Base-by-base conservation (phyloP, 164 flowering plant species). In the Echeveria elegans region DNA sequence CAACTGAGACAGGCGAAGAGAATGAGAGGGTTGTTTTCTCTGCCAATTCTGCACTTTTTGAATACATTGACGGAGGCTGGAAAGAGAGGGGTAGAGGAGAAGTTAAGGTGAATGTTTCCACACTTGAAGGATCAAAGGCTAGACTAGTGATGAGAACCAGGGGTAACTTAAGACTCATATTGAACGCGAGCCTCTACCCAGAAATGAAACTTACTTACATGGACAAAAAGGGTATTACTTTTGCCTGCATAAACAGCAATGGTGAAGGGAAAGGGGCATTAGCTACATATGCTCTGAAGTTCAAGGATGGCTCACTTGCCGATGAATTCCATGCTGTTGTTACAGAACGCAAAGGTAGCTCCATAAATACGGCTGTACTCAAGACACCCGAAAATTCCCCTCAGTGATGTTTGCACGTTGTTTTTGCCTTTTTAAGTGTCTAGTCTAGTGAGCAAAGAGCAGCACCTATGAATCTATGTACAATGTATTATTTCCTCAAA, bases 61-160 rank as follows among this genome's bases (percentile, higher is more conserved):
- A 94, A 69, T 94, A 73, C 74, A 40, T 80, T 31, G 86, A 85
- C 68, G 95, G 90, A 32, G 77, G 82, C 0, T 94, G 99, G 99
- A 94, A 91, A 77, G 99, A 91, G 70, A 83, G 99, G 15, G 99
- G 99, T 8, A 94, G 89, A 75, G 99, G 99, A 58, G 99, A 94
- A 74, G 65, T 94, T 24, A 94, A 87, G 72, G 83, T 94, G 62
- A 94, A 94, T 70, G 76, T 89, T 7, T 74, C 91, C 19, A 77
- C 85, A 21, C 50, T 69, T 5, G 92, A 76, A 60, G 53, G 72
- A 0, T 89, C 75, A 66, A 89, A 68, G 70, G 89, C 88, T 14
- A 79, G 97, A 71, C 82, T 91, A 47, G 76, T 93, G 18, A 93
- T 93, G 98, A 78, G 98, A 75, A 80, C 90, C 21, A 81, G 75